Base-by-base conservation (phyloP, 108 stramenopile genomes). In the Cyclotella baltica region DNA sequence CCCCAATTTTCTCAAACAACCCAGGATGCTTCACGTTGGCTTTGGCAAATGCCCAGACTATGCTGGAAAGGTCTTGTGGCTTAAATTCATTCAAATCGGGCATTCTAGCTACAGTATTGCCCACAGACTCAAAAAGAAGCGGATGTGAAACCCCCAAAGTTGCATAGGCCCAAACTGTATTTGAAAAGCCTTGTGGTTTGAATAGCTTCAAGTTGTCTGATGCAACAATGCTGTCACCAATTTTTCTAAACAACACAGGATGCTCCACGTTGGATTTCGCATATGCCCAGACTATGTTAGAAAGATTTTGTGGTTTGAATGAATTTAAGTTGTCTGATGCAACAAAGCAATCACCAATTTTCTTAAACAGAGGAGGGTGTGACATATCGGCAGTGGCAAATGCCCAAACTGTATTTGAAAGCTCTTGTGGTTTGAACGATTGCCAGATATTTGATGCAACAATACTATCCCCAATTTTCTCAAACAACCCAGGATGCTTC, bases 41-140 rank as follows among this genome's bases (percentile, higher is more conserved):
- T 16, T 53, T 30, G 4, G 64, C 38, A 23, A 16, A 65, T 35
- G 64, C 16, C 63, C 62, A 75, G 4, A 48, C 62, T 47, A 37
- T 65, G 37, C 52, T 76, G 3, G 33, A 27, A n/a, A 62, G 20
- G 22, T 73, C 61, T 27, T 58, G 72, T 3, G 29, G 31, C 4
- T 27, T 55, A 19, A 55, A 23, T n/a, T 19, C 20, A n/a, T 5
- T 22, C 9, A 28, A 57, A 50, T 27, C 29, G n/a, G 16, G 20
- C 10, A n/a, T 5, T 5, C 20, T 55, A 6, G 69, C 51, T 55
- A 56, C 29, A 9, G 5, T 9, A 43, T 20, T 59, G 37, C 23
- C 35, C 4, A 31, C 6, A 11, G 4, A 15, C 9, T 27, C 13
- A 31, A 29, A 31, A 5, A 29, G 29, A 13, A 11, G 10, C 40